These are phyloP conservation scores for Paspalum vaginatum DNA, from an alignment of 176 grass and related monocot genomes.

Conservation along the genomic window DNA sequence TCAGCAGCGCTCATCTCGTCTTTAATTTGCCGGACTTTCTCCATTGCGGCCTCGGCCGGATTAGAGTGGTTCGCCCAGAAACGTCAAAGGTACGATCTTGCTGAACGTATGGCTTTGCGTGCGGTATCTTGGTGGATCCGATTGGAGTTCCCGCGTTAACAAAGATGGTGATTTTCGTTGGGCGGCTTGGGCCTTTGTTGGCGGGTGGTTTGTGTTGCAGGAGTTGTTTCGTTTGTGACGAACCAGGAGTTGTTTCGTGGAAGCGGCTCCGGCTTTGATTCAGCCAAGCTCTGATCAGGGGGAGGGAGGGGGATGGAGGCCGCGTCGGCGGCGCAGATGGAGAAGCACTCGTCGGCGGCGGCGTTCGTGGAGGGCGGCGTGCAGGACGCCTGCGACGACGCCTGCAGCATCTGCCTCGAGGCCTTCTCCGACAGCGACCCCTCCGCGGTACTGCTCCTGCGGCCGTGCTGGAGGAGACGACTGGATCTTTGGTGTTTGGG, in stretches of 20 bases:
- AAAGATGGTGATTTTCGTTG: not conserved
- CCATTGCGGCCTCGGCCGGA: no score
- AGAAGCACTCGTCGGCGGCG: constrained; percentile 56
- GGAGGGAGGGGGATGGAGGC: not conserved
- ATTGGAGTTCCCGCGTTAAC: not conserved
- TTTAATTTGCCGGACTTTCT: no score
- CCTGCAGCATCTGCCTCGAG: constrained; percentile 79
- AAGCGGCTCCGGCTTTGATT: not conserved
- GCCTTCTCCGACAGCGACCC: constrained; percentile 65
- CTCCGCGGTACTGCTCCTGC: constrained; percentile 39
- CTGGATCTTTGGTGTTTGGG: not conserved
- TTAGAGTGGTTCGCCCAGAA: no score
- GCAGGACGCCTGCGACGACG: constrained; percentile 67
- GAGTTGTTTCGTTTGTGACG: no score
- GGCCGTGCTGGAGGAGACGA: not conserved
- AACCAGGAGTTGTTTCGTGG: not conserved
- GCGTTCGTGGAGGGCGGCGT: constrained; percentile 75
- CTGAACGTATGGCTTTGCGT: no score
- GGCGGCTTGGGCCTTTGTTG: no score
- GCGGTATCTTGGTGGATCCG: no score
- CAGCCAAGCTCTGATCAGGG: not conserved
- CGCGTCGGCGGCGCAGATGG: constrained; percentile 40
- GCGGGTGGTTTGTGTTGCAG: not conserved
- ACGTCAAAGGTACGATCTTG: no score
- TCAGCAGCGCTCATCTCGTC: no score